These are phyloP conservation scores for Cytospora piceicola DNA, from an alignment of 2,329 filamentous ascomycete species.

Conservation along the genomic window DNA sequence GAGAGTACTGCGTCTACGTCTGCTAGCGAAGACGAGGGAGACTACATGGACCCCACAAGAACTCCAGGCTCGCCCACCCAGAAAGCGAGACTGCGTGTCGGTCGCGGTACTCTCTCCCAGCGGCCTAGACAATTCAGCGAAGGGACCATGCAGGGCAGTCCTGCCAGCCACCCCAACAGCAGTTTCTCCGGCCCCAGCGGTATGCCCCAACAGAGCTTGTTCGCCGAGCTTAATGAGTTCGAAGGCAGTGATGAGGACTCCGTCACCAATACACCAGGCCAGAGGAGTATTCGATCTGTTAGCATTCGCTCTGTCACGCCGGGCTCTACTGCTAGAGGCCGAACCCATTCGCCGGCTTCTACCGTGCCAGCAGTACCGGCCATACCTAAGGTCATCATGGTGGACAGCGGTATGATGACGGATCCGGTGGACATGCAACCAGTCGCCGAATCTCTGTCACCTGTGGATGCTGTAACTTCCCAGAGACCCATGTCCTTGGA, in stretches of 20 bases:
- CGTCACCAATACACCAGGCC: slow-evolving; percentile 59
- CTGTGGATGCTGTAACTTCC: slow-evolving; percentile 42
- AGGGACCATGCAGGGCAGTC: slow-evolving; percentile 64
- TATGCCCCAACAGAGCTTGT: slow-evolving; percentile 73
- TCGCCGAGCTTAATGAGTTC: slow-evolving; percentile 85
- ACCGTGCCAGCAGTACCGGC: slow-evolving; percentile 50
- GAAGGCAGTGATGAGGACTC: slow-evolving; percentile 76
- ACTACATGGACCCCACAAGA: slow-evolving; percentile 57
- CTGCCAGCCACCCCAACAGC: slow-evolving; percentile 58
- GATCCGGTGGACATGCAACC: slow-evolving; percentile 53
- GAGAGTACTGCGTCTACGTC: slow-evolving; percentile 90
- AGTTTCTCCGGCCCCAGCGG: slow-evolving; percentile 52
- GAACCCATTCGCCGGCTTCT: slow-evolving; percentile 47
- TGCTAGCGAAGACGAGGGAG: slow-evolving; percentile 69
- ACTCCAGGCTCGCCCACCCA: slow-evolving; percentile 68
- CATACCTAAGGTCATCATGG: slow-evolving; percentile 58
- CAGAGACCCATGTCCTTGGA: slow-evolving; percentile 49
- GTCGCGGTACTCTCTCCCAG: slow-evolving; percentile 62
- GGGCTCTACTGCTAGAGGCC: slow-evolving; percentile 48
- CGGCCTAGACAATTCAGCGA: slow-evolving; percentile 66
- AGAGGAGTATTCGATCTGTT: slow-evolving; percentile 49
- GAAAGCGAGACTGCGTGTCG: slow-evolving; percentile 73
- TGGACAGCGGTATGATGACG: slow-evolving; percentile 65
- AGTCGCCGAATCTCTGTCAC: slow-evolving; percentile 23
- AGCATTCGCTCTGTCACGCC: slow-evolving; percentile 53